Base-by-base conservation (phyloP, 306 rosid genomes). In the Cajanus cajan region DNA sequence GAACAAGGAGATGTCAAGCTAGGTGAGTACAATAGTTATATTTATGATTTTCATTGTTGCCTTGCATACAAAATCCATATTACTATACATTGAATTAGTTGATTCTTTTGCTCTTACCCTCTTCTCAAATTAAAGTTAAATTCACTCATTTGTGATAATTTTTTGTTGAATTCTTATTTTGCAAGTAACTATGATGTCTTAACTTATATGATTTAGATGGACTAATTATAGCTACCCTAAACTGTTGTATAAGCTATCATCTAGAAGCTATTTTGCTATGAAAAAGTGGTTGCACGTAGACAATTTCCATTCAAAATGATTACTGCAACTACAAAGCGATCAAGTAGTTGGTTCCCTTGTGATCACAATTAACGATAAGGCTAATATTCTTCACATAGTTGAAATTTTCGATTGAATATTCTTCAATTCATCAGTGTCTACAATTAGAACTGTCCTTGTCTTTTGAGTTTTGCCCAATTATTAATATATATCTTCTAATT, bases 1-100 rank as follows among this genome's bases (percentile, higher is more conserved):
- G 99, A 95, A 77, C 98, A 95, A 84, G 99, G 99, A 76, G 97
- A 95, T 80, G 99, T 95, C 92, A 95, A 95, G 83, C 85, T 95
- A 82, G 99, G 99, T 93, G 84, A 89, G 97, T 83, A 31, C 61
- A 62, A 44, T 58, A 55, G 68, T 71, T 67, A 58, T 74, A 10
- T 45, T 51, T 13, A 41, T 76, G 47, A 62, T 72, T 81, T 11
- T 39, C 48, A 47, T 78, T 78, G 48, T 80, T 41, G 70, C 57
- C 24, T 68, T 68, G 47, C 52, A 73, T 71, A 33, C 19, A 31
- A 40, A 50, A 65, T 34, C 51, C 67, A 43, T 44, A 50, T 1
- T 64, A 61, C 68, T 68, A 7, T 69, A 54, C 71, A 36, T 67
- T 41, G 19, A 57, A 52, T 40, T 68, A 39, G 66, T 58, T 75